Evolutionary conservation across 768 basidiomycete species (phyloP).

Genomic region (Calvatia gigantea): DNA sequence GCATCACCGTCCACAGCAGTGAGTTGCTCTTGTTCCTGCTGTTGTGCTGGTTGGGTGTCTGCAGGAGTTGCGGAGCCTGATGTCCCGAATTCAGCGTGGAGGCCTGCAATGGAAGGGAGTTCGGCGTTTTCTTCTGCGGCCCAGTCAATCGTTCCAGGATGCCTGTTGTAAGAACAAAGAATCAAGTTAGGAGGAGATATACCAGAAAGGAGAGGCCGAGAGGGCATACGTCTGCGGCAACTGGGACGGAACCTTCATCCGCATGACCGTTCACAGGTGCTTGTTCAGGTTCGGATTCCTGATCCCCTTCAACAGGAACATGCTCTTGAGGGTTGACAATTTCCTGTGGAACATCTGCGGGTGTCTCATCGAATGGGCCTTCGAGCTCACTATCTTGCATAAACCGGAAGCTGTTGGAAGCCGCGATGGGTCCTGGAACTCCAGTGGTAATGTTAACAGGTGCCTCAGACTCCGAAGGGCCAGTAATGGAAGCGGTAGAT

Average conservation of each 20-base stretch:
- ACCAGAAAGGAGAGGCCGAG: background rate
- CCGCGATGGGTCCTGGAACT: conserved; percentile 34
- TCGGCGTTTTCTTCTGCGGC: conserved; percentile 78
- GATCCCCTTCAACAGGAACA: conserved; percentile 23
- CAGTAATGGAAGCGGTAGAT: conserved; percentile 12
- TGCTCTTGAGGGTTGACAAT: conserved; percentile 26
- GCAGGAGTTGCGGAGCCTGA: conserved; percentile 71
- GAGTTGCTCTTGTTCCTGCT: no score
- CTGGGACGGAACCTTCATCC: conserved; percentile 15
- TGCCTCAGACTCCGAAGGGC: conserved; percentile 21
- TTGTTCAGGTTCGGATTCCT: conserved; percentile 19
- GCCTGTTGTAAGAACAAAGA: conserved; percentile 6
- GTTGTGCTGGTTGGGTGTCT: no score
- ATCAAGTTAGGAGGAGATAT: background rate
- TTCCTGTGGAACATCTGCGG: conserved; percentile 48
- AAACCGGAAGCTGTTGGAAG: conserved; percentile 66
- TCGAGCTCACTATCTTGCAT: conserved; percentile 83
- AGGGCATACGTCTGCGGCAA: conserved; percentile 16
- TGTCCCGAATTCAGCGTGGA: conserved; percentile 75
- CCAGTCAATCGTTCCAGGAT: conserved; percentile 67
- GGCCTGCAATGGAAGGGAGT: conserved; percentile 71
- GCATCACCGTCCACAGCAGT: conserved; percentile 27
- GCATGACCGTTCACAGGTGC: conserved; percentile 15
- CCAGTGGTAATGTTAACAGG: conserved; percentile 37
- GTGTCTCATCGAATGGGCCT: conserved; percentile 44